phyloP scores from a whole-genome alignment of 2,329 filamentous ascomycete species.

The Fusarium coicis region DNA sequence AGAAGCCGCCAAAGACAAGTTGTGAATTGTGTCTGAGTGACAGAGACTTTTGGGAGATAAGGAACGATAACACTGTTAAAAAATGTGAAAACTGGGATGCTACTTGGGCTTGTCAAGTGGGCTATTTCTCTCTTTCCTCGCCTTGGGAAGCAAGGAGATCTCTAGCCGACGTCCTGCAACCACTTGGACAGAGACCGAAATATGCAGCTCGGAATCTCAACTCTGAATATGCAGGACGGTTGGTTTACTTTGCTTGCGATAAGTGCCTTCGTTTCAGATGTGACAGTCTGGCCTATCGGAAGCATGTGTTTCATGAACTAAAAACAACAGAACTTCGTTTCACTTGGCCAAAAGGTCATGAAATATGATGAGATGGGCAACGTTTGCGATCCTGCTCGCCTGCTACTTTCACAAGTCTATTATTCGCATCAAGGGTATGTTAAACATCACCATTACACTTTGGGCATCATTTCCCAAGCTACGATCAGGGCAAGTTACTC shows the following conservation, averaged over 20 bases:
- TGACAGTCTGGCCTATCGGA: conserved; percentile 1
- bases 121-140: conserved; percentile 29
- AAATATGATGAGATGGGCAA: neutral
- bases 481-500: neutral
- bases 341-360: neutral
- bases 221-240: conserved; percentile 27
- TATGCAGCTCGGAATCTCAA: conserved; percentile 10
- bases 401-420: neutral
- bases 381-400: neutral
- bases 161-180: conserved; percentile 5
- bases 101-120: conserved; percentile 4
- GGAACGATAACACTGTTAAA: neutral
- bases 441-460: neutral
- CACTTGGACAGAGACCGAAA: conserved; percentile 10
- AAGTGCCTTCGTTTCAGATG: conserved; percentile 23
- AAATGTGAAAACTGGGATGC: conserved; percentile 33
- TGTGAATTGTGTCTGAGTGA: neutral
- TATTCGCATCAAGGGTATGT: neutral
- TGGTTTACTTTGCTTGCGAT: conserved; percentile 17
- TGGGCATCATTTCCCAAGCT: neutral
- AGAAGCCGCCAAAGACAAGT: neutral
- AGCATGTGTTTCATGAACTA: neutral
- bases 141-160: conserved; percentile 8
- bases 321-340: neutral
- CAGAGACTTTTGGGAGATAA: neutral